Conservation (phyloP, 176 grass and related monocot genomes). For the Rhynchospora tenuis region DNA sequence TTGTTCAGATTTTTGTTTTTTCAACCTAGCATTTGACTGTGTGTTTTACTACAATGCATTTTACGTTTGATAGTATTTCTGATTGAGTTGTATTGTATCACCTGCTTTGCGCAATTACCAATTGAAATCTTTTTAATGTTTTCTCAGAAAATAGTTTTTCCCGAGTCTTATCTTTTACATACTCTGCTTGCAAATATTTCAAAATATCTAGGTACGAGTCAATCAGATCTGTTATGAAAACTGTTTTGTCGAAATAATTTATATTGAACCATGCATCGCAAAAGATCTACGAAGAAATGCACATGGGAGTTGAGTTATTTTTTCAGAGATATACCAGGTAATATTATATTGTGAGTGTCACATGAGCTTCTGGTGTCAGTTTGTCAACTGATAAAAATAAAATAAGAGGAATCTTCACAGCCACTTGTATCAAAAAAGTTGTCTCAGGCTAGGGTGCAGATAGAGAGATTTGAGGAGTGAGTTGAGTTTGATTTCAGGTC, state of each 20-base stretch:
- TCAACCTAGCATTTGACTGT: not conserved
- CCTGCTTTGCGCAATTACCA: not conserved
- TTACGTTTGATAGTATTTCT: not conserved
- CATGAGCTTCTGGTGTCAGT: not conserved
- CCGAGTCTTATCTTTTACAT: not conserved
- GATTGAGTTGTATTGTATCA: not conserved
- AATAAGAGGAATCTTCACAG: not conserved
- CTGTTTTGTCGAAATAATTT: not conserved
- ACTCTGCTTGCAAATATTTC: too few relatives aligned
- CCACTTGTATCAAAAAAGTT: not conserved
- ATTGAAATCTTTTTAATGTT: not conserved
- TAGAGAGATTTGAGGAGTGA: not conserved
- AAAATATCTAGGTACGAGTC: not conserved
- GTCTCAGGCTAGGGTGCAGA: not conserved
- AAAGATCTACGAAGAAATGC: not conserved
- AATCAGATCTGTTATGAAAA: slow-evolving; percentile 9
- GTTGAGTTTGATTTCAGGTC: not conserved
- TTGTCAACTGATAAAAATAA: slow-evolving; percentile 3
- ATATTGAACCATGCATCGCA: not conserved
- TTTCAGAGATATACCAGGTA: not conserved
- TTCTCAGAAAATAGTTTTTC: not conserved
- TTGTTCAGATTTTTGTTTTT: not conserved
- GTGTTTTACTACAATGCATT: not conserved
- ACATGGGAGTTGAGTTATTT: not conserved
- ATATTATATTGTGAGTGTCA: not conserved